Evolutionary conservation across 371 early-diverging fungal genomes (phyloP).

Genomic region (Lichtheimia ornata): DNA sequence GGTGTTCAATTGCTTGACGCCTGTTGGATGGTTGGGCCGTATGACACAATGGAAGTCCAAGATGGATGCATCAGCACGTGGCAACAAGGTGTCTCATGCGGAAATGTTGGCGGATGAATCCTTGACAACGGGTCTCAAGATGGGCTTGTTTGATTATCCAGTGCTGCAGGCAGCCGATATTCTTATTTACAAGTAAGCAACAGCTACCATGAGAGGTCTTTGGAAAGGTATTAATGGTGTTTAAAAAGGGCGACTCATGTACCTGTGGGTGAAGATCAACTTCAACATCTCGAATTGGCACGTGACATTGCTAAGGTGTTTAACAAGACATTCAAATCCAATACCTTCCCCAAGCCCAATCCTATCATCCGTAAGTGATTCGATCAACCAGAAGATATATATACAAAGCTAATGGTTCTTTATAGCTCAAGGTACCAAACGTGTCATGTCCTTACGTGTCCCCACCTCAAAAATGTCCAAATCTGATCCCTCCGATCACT

Average conservation of each 20-base stretch:
- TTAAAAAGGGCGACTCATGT: conserved; percentile 78
- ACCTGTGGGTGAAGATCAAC: conserved; percentile 94
- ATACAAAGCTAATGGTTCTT: neutral
- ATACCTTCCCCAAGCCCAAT: conserved; percentile 70
- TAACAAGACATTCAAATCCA: conserved; percentile 66
- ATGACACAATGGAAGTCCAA: conserved; percentile 97
- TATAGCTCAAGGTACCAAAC: conserved; percentile 59
- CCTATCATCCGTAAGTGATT: conserved; percentile 63
- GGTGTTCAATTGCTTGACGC: conserved; percentile 85
- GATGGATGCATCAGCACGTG: conserved; percentile 31
- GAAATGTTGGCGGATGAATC: conserved; percentile 52
- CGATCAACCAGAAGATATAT: neutral
- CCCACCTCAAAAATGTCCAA: conserved; percentile 93
- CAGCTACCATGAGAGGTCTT: too few relatives aligned
- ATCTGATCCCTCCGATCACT: conserved; percentile 69
- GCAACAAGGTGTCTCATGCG: conserved; percentile 26
- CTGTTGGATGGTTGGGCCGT: conserved; percentile 84
- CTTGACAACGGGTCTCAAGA: conserved; percentile 53
- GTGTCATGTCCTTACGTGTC: conserved; percentile 84
- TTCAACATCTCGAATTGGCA: conserved; percentile 90
- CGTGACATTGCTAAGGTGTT: conserved; percentile 74
- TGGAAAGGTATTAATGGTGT: neutral
- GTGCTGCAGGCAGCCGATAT: conserved; percentile 96
- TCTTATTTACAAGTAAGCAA: conserved; percentile 71
- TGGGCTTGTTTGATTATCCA: conserved; percentile 91